A percentile compares a stretch with the other conserved stretches of the same genome.
phyloP scores from a whole-genome alignment of 129 eudicot genomes.

The Chrysanthemum makinoi region DNA sequence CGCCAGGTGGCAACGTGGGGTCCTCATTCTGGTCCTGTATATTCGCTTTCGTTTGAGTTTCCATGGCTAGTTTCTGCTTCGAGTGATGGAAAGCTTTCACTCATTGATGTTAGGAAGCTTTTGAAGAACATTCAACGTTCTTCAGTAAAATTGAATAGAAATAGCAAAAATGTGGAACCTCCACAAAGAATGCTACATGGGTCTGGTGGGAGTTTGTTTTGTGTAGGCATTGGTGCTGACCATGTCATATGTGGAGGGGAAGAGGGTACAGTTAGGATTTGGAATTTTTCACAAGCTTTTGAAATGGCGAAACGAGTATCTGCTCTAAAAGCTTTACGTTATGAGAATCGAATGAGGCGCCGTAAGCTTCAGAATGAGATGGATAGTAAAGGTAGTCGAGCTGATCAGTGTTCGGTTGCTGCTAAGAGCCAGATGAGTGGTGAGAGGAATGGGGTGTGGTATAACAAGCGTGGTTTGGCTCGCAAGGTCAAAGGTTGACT shows the following conservation, averaged over 20 bases:
- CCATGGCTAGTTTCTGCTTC: conserved; percentile 98
- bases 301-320: conserved; percentile 63
- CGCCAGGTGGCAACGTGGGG: conserved; percentile 73
- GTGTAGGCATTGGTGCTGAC: conserved; percentile 75
- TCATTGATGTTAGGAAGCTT: conserved; percentile 85
- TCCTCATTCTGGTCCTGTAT: conserved; percentile 78
- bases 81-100: conserved; percentile 81
- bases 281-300: conserved; percentile 85
- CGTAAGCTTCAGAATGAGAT: conserved; percentile 58
- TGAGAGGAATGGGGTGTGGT: conserved; percentile 60
- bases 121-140: conserved; percentile 50
- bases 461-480: conserved; percentile 64
- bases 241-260: conserved; percentile 92
- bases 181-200: conserved; percentile 90
- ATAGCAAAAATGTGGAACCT: conserved; percentile 53
- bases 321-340: conserved; percentile 47
- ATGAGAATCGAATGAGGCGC: conserved; percentile 76
- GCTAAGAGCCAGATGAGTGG: conserved; percentile 62
- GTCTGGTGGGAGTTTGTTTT: conserved; percentile 58
- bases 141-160: conserved; percentile 20
- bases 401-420: conserved; percentile 63
- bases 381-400: conserved; percentile 48
- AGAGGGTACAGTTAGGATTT: conserved; percentile 66
- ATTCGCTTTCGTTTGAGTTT: conserved; percentile 89
- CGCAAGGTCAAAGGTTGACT: conserved; percentile 64